These are phyloP conservation scores for Fonsecaea pugnacius DNA, from an alignment of 2,329 filamentous ascomycete genomes.

Conservation along the genomic window DNA sequence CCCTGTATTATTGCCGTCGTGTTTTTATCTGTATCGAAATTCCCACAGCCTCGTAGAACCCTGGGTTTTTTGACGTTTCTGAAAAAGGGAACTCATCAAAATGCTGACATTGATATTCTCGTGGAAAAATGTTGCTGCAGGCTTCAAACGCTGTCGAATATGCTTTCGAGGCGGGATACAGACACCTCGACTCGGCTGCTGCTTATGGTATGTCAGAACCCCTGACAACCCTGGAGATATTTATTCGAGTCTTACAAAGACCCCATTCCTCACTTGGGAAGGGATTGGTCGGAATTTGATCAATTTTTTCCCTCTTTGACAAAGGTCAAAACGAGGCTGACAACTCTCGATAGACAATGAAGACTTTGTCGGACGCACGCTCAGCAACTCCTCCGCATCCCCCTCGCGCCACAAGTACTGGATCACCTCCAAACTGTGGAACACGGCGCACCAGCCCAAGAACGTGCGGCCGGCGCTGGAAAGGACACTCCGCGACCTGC, in stretches of 20 bases:
- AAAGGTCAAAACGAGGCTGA: too few species aligned
- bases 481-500: conserved; percentile 47
- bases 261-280: neutral
- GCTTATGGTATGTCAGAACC: conserved; percentile 40
- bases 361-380: conserved; percentile 67
- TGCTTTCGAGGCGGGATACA: conserved; percentile 46
- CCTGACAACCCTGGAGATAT: neutral
- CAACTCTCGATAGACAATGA: conserved; percentile 61
- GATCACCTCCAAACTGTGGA: conserved; percentile 81
- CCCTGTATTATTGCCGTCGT: neutral
- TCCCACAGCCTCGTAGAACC: too few species aligned
- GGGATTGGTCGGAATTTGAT: neutral
- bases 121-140: neutral
- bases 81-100: too few species aligned
- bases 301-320: too few species aligned
- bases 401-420: conserved; percentile 66
- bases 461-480: conserved; percentile 62
- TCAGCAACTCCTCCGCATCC: conserved; percentile 63
- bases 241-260: neutral
- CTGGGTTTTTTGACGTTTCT: too few species aligned
- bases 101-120: too few species aligned
- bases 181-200: conserved; percentile 46
- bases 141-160: conserved; percentile 40
- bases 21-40: too few species aligned
- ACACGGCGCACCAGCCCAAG: conserved; percentile 69